These are phyloP conservation scores for Peniophora sp. DNA, from an alignment of 1,284 basidiomycete genomes.

Conservation along the genomic window DNA sequence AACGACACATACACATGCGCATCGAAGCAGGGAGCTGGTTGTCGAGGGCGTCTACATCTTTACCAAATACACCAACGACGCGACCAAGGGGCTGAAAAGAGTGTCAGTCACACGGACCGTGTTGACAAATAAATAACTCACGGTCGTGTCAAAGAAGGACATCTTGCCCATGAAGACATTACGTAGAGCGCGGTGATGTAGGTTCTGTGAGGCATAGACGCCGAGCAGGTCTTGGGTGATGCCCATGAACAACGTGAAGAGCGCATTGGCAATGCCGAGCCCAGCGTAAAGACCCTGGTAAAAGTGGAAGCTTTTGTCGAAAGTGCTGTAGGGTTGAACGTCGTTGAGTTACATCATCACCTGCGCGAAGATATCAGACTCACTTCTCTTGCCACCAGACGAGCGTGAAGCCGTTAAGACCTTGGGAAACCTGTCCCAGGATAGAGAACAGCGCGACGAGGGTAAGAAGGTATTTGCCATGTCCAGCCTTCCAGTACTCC, in stretches of 20 bases:
- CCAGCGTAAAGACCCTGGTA: constrained; percentile 71
- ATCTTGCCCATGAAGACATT: constrained; percentile 72
- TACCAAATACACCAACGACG: constrained; percentile 80
- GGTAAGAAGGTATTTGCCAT: constrained; percentile 49
- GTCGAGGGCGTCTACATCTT: constrained; percentile 74
- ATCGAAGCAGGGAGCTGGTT: constrained; percentile 44
- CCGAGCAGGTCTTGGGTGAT: constrained; percentile 44
- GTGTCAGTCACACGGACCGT: constrained; percentile 3
- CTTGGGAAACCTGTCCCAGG: constrained; percentile 57
- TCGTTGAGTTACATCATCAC: too few relatives aligned
- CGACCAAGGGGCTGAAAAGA: constrained; percentile 72
- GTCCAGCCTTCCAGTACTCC: constrained; percentile 60
- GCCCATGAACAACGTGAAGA: constrained; percentile 60
- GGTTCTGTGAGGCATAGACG: constrained; percentile 55
- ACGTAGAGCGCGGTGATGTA: constrained; percentile 49
- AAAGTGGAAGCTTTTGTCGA: constrained; percentile 42
- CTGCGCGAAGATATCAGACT: too few relatives aligned
- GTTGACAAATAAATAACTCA: constrained; percentile 18
- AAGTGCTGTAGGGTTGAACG: constrained; percentile 40
- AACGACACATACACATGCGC: neutral
- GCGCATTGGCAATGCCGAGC: constrained; percentile 51
- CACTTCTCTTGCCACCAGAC: constrained; percentile 70
- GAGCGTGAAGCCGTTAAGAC: constrained; percentile 61
- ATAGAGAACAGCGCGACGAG: constrained; percentile 46
- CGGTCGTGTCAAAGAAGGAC: constrained; percentile 86